phyloP scores from a whole-genome alignment of 352 stramenopile genomes.

The Phytophthora tentaculata region DNA sequence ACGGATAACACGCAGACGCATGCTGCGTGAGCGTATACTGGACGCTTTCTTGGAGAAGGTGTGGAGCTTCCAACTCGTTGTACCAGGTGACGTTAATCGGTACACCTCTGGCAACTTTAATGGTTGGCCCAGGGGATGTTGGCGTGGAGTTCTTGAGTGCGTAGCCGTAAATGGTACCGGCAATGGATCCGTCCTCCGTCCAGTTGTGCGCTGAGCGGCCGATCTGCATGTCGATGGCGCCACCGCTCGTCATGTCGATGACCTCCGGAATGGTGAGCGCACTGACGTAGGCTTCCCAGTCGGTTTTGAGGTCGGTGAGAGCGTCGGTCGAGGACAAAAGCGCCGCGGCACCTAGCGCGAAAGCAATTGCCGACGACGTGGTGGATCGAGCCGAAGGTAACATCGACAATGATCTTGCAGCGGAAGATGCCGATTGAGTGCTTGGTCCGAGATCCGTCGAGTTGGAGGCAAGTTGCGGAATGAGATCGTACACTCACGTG shows the following conservation, averaged over 20 bases:
- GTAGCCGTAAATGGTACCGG: slow-evolving; percentile 51
- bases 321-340: slow-evolving; percentile 19
- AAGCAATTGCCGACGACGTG: slow-evolving; percentile 2
- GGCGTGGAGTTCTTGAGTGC: slow-evolving; percentile 41
- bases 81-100: slow-evolving; percentile 50
- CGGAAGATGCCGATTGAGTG: slow-evolving; percentile 5
- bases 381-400: slow-evolving; percentile 30
- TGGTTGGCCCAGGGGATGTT: slow-evolving; percentile 44
- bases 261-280: slow-evolving; percentile 46
- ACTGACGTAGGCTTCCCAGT: slow-evolving; percentile 51
- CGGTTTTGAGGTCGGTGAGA: slow-evolving; percentile 44
- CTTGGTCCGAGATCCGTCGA: slow-evolving; percentile 4
- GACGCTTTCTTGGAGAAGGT: slow-evolving; percentile 49
- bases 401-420: slow-evolving; percentile 1
- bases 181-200: slow-evolving; percentile 40
- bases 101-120: slow-evolving; percentile 41
- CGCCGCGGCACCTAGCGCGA: slow-evolving; percentile 3
- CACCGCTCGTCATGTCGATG: slow-evolving; percentile 45
- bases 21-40: slow-evolving; percentile 37
- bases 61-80: slow-evolving; percentile 44
- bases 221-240: slow-evolving; percentile 51
- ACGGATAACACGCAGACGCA: slow-evolving; percentile 57
- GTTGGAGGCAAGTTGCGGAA: slow-evolving; percentile 26
- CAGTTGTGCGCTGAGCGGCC: slow-evolving; percentile 43
- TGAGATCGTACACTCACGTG: slow-evolving; percentile 11